A percentile compares a stretch with the other conserved stretches of the same genome.
Evolutionary conservation across 2,329 filamentous ascomycete genomes (phyloP).

Genomic region (Penicillium sp.): DNA sequence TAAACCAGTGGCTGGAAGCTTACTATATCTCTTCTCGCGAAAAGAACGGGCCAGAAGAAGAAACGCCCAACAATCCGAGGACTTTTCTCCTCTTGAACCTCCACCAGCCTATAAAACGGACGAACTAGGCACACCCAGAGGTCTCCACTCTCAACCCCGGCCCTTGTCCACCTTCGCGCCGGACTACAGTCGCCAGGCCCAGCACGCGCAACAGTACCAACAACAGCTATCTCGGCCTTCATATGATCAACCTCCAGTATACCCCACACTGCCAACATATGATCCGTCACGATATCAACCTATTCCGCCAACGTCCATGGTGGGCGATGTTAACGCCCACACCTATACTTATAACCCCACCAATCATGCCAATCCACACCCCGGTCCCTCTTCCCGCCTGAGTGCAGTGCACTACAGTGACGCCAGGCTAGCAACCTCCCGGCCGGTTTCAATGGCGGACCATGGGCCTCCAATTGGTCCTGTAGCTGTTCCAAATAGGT

Average conservation of each 20-base stretch:
- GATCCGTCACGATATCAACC: conserved; percentile 37
- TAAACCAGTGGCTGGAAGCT: conserved; percentile 20
- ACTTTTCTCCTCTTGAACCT: conserved; percentile 9
- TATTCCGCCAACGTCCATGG: conserved; percentile 16
- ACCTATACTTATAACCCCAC: conserved; percentile 8
- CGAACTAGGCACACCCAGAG: conserved; percentile 6
- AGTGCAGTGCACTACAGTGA: conserved; percentile 23
- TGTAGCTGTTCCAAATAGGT: not conserved
- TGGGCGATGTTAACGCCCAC: conserved; percentile 1
- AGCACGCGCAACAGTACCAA: conserved; percentile 8
- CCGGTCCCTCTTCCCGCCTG: conserved; percentile 21
- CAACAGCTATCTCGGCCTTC: conserved; percentile 19
- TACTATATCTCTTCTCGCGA: conserved; percentile 24
- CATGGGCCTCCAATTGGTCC: not conserved
- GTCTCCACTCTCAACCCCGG: conserved; percentile 23
- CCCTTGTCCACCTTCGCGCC: conserved; percentile 29
- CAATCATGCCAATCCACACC: conserved; percentile 6
- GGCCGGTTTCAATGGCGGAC: conserved; percentile 8
- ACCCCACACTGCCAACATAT: conserved; percentile 33
- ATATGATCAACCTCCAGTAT: conserved; percentile 29
- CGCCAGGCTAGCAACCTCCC: conserved; percentile 19
- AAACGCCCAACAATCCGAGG: conserved; percentile 14
- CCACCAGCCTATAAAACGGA: conserved; percentile 22
- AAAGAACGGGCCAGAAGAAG: conserved; percentile 27
- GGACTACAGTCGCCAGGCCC: conserved; percentile 20